Base-by-base conservation (phyloP, 805 yeast genomes). In the Nakazawaea pomicola region DNA sequence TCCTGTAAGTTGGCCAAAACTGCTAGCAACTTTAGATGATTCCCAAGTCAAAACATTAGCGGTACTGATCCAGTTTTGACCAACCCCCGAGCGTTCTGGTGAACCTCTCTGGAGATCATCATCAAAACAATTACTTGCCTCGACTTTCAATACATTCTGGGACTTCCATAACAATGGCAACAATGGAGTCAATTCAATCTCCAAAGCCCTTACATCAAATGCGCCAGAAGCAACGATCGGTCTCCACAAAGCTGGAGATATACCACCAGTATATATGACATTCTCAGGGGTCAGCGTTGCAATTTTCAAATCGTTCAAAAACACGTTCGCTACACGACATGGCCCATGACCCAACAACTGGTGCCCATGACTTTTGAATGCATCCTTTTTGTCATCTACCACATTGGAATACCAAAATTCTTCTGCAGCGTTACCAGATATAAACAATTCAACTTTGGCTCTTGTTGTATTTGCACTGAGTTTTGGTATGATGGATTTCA, bases 351-450 rank as follows among this genome's bases (percentile, higher is more conserved):
- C 84, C 10, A 59, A 53, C 14, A 74, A 63, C 4, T 51, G 52
- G 36, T 65, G 70, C 2, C 74, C 72, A 17, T 61, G 51, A 1
- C 52, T 46, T 2, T 49, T 53, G 46, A 76, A 77, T n/a, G 52
- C 51, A 30, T 64, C 55, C n/a, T 56, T 60, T 47, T 59, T 69
- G 34, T 64, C 54, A 49, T 78, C 84, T 32, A 81, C 45, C 14
- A 65, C 53, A 48, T 84, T 82, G 3, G 78, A 60, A 58, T 80
- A 88, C 95, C 95, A 87, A 52, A 84, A 83, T 56, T 88, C 95
- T 59, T 87, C 96, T 27, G 72, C 78, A 3, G 80, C 82, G 51
- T 82, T 85, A 2, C 93, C 95, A 15, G 85, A 75, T 10, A 83
- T 76, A 48, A 76, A 78, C 4, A 87, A 56, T 9, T 81, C 70